These are phyloP conservation scores for Xylariaceae sp. DNA, from an alignment of 2,329 filamentous ascomycete species.

Conservation along the genomic window DNA sequence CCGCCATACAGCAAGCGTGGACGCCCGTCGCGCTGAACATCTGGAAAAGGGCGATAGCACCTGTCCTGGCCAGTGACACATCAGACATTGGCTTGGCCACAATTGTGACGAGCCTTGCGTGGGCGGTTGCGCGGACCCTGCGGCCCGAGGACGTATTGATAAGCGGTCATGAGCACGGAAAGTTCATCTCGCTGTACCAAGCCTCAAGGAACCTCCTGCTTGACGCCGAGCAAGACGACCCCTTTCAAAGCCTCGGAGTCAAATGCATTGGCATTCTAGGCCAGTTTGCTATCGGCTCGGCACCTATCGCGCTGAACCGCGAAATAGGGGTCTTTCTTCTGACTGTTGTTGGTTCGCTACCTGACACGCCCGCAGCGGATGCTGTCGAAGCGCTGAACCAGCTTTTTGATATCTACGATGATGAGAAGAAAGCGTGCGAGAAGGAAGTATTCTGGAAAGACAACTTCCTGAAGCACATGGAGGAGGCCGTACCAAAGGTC, in stretches of 20 bases:
- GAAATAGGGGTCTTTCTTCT: conserved; percentile 58
- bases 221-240: conserved; percentile 35
- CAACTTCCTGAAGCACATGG: conserved; percentile 51
- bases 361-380: conserved; percentile 48
- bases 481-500: conserved; percentile 44
- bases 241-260: conserved; percentile 55
- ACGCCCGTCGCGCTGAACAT: conserved; percentile 43
- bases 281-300: conserved; percentile 50
- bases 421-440: conserved; percentile 52
- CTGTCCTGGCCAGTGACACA: conserved; percentile 53
- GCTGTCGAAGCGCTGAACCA: conserved; percentile 58
- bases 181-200: conserved; percentile 59
- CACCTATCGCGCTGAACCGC: conserved; percentile 47
- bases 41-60: conserved; percentile 49
- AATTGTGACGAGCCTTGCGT: conserved; percentile 56
- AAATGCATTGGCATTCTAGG: conserved; percentile 62
- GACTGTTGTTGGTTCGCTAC: conserved; percentile 43
- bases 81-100: conserved; percentile 56
- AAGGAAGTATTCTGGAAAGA: conserved; percentile 57
- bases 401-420: conserved; percentile 59
- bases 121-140: conserved; percentile 54
- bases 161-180: conserved; percentile 47
- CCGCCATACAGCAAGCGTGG: conserved; percentile 47
- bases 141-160: conserved; percentile 40
- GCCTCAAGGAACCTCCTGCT: conserved; percentile 43